These are phyloP conservation scores for Ilyonectria sp. DNA, from an alignment of 2,329 filamentous ascomycete genomes.

Conservation along the genomic window DNA sequence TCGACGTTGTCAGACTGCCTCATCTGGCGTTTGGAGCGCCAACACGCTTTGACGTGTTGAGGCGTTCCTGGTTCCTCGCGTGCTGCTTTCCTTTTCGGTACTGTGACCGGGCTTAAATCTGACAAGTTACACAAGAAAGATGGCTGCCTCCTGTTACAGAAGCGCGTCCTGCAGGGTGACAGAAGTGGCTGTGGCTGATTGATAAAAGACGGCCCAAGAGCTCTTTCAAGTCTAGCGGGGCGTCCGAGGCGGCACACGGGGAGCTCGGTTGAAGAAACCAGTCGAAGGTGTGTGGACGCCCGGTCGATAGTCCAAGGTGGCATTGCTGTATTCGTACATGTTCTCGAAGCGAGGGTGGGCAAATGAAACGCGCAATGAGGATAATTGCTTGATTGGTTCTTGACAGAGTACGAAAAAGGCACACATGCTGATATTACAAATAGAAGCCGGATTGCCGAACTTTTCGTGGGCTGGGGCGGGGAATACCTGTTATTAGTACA, in stretches of 20 bases:
- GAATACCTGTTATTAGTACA: too few species aligned
- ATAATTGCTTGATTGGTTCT: too few species aligned
- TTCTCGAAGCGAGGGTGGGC: too few species aligned
- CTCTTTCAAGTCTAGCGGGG: not conserved
- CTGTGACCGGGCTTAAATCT: not conserved
- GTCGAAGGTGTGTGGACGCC: not conserved
- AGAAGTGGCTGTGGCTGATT: not conserved
- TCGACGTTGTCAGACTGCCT: too few species aligned
- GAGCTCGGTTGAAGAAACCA: not conserved
- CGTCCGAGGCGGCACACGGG: not conserved
- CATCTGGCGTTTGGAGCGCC: not conserved
- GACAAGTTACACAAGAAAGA: not conserved
- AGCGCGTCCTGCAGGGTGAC: not conserved
- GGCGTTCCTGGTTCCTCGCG: not conserved
- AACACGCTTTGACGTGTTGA: not conserved
- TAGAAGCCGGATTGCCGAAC: too few species aligned
- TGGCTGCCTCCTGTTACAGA: not conserved
- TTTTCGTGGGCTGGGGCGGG: too few species aligned
- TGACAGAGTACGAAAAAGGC: too few species aligned
- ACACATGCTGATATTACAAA: too few species aligned
- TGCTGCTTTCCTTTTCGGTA: not conserved
- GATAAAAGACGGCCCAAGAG: not conserved
- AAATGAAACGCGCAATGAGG: too few species aligned
- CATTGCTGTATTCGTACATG: not conserved
- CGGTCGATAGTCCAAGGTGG: not conserved